Percentiles rank a stretch among this genome's conserved stretches.
These are phyloP conservation scores for Vigna mungo DNA, from an alignment of 306 rosid genomes.

Conservation along the genomic window DNA sequence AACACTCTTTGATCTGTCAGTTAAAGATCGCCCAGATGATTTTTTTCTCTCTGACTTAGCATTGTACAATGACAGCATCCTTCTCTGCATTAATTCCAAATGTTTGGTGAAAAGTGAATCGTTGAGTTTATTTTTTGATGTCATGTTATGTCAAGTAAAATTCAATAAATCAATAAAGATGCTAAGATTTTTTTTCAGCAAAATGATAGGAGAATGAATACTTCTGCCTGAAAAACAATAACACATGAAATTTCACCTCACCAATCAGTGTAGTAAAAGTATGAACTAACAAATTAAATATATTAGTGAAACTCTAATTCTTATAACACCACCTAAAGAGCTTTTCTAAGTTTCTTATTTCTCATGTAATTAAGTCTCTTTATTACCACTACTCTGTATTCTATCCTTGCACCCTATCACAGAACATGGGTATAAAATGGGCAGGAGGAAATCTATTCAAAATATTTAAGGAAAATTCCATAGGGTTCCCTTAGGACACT, in stretches of 20 bases:
- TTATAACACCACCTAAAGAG: background rate
- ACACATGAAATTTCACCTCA: background rate
- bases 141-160: slow-evolving; percentile 21
- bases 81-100: slow-evolving; percentile 52
- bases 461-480: background rate
- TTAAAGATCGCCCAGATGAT: slow-evolving; percentile 33
- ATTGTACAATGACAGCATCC: slow-evolving; percentile 55
- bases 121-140: background rate
- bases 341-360: background rate
- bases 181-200: background rate
- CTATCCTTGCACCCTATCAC: background rate
- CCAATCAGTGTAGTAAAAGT: background rate
- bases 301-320: no score
- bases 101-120: background rate
- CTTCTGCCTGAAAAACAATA: background rate
- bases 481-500: background rate
- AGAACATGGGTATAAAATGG: background rate
- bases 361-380: background rate
- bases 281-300: no score
- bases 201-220: background rate
- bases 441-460: background rate
- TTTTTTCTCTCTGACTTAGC: slow-evolving; percentile 46
- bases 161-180: background rate
- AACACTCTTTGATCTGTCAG: slow-evolving; percentile 50
- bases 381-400: background rate